phyloP scores from a whole-genome alignment of 2,329 filamentous ascomycete genomes.

The Ascochyta viciae-villosae region DNA sequence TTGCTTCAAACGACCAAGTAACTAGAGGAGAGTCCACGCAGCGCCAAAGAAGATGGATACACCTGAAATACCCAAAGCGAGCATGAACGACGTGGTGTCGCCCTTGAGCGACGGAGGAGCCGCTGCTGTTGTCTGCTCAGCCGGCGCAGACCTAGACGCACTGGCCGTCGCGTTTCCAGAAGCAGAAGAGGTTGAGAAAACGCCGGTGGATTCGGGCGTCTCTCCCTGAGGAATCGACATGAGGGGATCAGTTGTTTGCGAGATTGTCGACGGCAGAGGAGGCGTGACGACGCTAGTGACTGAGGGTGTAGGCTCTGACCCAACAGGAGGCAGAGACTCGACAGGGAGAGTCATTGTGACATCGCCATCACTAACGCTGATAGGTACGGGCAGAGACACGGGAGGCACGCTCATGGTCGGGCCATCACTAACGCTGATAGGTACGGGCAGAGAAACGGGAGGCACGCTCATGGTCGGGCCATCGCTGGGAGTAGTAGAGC shows the following conservation, averaged over 20 bases:
- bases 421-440: conserved; percentile 8
- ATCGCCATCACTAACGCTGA: background rate
- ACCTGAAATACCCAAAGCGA: conserved; percentile 30
- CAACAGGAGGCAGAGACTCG: conserved; percentile 12
- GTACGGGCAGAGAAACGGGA: conserved; percentile 3
- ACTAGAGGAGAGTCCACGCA: conserved; percentile 35
- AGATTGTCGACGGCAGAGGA: conserved; percentile 8
- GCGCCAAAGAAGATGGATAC: conserved; percentile 31
- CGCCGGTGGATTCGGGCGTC: conserved; percentile 22
- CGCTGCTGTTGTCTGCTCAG: conserved; percentile 28
- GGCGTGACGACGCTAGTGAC: conserved; percentile 17
- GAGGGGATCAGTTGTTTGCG: conserved; percentile 4
- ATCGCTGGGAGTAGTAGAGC: conserved; percentile 9
- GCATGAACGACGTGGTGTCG: conserved; percentile 18
- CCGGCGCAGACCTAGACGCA: conserved; percentile 17
- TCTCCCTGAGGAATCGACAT: conserved; percentile 34
- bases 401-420: conserved; percentile 20
- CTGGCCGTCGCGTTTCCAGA: conserved; percentile 4
- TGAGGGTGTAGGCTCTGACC: conserved; percentile 4
- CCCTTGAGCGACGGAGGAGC: conserved; percentile 24
- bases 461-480: conserved; percentile 23
- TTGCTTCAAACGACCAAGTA: background rate
- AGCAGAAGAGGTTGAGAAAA: conserved; percentile 1
- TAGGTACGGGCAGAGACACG: conserved; percentile 4
- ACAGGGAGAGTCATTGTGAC: conserved; percentile 8